Conservation (phyloP, 331 rosid genomes). For the Malus hybrid region DNA sequence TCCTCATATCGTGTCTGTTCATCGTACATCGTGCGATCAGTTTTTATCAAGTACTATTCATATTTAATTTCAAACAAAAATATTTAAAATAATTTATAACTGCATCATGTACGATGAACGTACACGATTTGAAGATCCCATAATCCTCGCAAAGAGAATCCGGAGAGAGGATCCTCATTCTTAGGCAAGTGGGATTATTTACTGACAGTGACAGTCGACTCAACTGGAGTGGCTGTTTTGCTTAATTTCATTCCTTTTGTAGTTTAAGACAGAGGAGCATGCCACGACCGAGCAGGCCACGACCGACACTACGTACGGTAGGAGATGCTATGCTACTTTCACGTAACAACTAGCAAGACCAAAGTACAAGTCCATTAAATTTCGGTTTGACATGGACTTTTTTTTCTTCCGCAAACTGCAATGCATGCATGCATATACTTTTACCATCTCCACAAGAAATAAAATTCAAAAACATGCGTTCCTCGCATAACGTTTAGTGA, state of each 20-base stretch:
- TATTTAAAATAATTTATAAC: too few species aligned
- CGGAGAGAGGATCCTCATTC: too few species aligned
- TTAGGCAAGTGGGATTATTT: neutral
- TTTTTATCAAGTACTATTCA: too few species aligned
- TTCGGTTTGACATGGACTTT: neutral
- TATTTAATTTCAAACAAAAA: too few species aligned
- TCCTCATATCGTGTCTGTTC: too few species aligned
- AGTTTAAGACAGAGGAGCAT: neutral
- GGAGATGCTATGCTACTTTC: neutral
- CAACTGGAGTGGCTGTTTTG: neutral
- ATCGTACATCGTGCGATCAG: too few species aligned
- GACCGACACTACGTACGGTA: neutral
- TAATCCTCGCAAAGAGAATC: too few species aligned
- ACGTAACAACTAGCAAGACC: neutral
- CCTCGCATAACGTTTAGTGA: too few species aligned
- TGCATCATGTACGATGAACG: fast-evolving
- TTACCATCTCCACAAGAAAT: too few species aligned
- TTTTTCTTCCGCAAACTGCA: too few species aligned
- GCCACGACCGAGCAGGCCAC: neutral
- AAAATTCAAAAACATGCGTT: too few species aligned
- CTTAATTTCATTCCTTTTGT: neutral
- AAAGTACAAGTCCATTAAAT: neutral
- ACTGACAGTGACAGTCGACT: neutral
- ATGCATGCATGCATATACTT: too few species aligned
- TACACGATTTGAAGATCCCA: fast-evolving